Evolutionary conservation across 805 yeast genomes (phyloP).

Genomic region (Komagataella kurtzmanii): DNA sequence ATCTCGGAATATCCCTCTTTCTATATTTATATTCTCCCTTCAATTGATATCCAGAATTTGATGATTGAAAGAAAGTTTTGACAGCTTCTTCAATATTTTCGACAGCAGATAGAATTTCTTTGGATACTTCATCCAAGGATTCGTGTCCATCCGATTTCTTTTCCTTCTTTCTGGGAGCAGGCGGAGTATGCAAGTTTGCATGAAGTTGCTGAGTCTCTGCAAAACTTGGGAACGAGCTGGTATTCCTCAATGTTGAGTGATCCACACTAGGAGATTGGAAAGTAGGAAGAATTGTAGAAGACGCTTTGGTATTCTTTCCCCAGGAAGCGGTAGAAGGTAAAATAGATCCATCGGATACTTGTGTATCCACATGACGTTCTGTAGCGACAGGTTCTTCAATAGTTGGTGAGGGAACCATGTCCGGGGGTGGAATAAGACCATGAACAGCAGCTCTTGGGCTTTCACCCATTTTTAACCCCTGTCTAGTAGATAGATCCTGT

Average conservation of each 20-base stretch:
- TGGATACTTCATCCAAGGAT: slow-evolving; percentile 10
- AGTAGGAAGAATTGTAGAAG: slow-evolving; percentile 11
- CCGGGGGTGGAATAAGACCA: slow-evolving; percentile 17
- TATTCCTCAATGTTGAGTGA: slow-evolving; percentile 19
- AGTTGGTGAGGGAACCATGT: slow-evolving; percentile 9
- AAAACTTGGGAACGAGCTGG: slow-evolving; percentile 47
- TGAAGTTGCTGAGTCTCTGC: slow-evolving; percentile 18
- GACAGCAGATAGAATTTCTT: slow-evolving; percentile 12
- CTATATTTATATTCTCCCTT: background rate
- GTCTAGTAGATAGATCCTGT: slow-evolving; percentile 72
- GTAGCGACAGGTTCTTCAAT: slow-evolving; percentile 4
- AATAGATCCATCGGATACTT: slow-evolving; percentile 11
- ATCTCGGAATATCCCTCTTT: background rate
- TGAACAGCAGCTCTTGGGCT: slow-evolving; percentile 19
- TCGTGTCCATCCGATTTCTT: slow-evolving; percentile 8
- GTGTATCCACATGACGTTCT: slow-evolving; percentile 5
- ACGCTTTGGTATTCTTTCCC: slow-evolving; percentile 27
- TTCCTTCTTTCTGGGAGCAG: slow-evolving; percentile 10
- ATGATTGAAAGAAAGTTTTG: slow-evolving; percentile 10
- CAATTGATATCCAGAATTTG: background rate
- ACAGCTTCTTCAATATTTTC: slow-evolving; percentile 11
- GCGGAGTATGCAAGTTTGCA: slow-evolving; percentile 1
- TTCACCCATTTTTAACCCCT: slow-evolving; percentile 39
- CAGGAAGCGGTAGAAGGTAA: slow-evolving; percentile 67
- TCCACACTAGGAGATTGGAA: background rate